Evolutionary conservation across 2,329 filamentous ascomycete genomes (phyloP).

Genomic region (Thelonectria discophora): DNA sequence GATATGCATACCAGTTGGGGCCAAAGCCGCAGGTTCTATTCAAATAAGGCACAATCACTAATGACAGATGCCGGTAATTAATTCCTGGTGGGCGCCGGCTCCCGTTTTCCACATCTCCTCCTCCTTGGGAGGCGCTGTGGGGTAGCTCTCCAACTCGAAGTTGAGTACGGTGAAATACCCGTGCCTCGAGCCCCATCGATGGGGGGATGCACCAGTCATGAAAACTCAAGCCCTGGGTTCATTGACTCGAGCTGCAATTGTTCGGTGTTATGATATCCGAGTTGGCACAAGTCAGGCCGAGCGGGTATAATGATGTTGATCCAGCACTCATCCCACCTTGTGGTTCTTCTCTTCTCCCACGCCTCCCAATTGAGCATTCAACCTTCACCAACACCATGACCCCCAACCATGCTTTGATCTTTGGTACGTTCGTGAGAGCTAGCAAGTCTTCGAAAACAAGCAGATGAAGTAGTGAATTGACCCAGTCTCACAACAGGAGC

Average conservation of each 20-base stretch:
- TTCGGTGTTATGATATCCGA: background rate
- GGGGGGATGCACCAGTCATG: too few species aligned
- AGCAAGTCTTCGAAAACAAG: constrained; percentile 11
- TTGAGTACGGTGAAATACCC: background rate
- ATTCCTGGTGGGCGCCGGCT: constrained; percentile 11
- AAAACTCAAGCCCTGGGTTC: background rate
- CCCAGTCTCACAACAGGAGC: constrained; percentile 47
- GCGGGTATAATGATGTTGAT: background rate
- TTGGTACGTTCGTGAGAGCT: constrained; percentile 24
- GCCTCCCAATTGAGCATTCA: background rate
- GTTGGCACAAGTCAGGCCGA: background rate
- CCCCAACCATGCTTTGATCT: constrained; percentile 35
- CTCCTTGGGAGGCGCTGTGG: constrained; percentile 6
- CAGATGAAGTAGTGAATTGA: constrained; percentile 12
- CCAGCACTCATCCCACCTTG: too few species aligned
- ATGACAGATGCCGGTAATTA: background rate
- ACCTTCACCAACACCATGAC: constrained; percentile 23
- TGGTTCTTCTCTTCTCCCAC: background rate
- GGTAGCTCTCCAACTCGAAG: background rate
- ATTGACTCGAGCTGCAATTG: background rate
- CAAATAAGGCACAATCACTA: too few species aligned
- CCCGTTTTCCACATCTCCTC: constrained; percentile 14
- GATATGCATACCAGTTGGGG: too few species aligned
- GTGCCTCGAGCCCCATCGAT: too few species aligned
- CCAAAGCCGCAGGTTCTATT: too few species aligned